Base-by-base conservation (phyloP, 1,284 basidiomycete species). In the Macrocystidia cucumis region DNA sequence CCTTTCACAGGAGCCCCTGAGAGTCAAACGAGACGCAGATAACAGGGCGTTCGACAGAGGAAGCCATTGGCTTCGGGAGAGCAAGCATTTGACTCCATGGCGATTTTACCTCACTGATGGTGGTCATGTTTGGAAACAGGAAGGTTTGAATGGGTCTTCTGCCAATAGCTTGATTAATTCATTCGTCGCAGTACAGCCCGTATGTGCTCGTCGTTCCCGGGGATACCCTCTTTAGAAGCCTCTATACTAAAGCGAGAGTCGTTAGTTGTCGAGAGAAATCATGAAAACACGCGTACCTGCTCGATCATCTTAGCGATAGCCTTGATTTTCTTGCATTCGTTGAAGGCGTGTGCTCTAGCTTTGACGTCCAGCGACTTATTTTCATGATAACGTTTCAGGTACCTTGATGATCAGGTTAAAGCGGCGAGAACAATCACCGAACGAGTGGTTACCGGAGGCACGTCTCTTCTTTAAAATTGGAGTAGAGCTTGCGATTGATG, bases 401-500 rank as follows among this genome's bases (percentile, higher is more conserved):
- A 76, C 32, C 74, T 77, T 36, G 29, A 16, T 16, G 13, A 6
- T 28, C 9, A 28, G 23, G 30, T 18, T 20, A 9, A 23, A 5
- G 14, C 6, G 7, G 19, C 32, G 12, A 24, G 14, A 11, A 26
- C 11, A 1, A 20, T 11, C 11, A 23, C 7, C 21, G 21, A 14
- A 47, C 12, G 29, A 16, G 11, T 5, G 23, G 54, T 33, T 39
- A 80, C 80, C 77, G 65, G 32, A 87, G 56, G 49, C 83, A 87
- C 0, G 67, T 54, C 49, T 86, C 84, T 53, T 85, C 80, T 46
- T 72, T 78, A 55, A 85, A 87, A 32, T 89, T 81, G 5, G 74
- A 59, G 46, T 87, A 88, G 20, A 89, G 57, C 49, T 80, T 85
- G 42, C 80, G 69, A 55, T 90, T 91, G 48, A 75, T 73, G 55